phyloP scores from a whole-genome alignment of 2,329 filamentous ascomycete genomes.

The Septoria linicola region DNA sequence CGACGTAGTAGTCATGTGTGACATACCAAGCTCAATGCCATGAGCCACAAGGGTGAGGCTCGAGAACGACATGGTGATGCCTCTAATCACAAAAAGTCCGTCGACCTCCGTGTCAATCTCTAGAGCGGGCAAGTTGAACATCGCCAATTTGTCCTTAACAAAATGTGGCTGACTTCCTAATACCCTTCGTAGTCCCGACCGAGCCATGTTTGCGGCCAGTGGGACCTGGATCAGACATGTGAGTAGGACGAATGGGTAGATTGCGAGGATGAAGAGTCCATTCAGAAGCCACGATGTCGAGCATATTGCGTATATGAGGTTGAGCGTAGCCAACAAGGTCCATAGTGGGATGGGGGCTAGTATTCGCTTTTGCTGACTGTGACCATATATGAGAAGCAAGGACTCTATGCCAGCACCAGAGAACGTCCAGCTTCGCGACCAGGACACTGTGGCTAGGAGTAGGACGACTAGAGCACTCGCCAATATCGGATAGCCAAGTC shows the following conservation, averaged over 20 bases:
- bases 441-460: slow-evolving; percentile 22
- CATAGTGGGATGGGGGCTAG: slow-evolving; percentile 49
- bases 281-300: slow-evolving; percentile 56
- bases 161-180: slow-evolving; percentile 50
- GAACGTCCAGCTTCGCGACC: slow-evolving; percentile 30
- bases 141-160: slow-evolving; percentile 52
- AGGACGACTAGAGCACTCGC: slow-evolving; percentile 20
- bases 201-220: slow-evolving; percentile 38
- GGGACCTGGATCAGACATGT: slow-evolving; percentile 51
- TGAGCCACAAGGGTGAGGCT: slow-evolving; percentile 52
- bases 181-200: slow-evolving; percentile 38
- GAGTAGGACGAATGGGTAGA: slow-evolving; percentile 46
- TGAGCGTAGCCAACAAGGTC: slow-evolving; percentile 48
- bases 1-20: background rate
- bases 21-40: slow-evolving; percentile 52
- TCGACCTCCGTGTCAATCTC: slow-evolving; percentile 57
- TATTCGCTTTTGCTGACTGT: slow-evolving; percentile 39
- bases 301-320: slow-evolving; percentile 49
- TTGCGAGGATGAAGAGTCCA: slow-evolving; percentile 43
- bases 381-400: slow-evolving; percentile 29
- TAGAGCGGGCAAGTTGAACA: slow-evolving; percentile 52
- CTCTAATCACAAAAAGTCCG: slow-evolving; percentile 54
- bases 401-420: slow-evolving; percentile 34
- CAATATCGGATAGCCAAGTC: slow-evolving; percentile 14
- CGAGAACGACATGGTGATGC: slow-evolving; percentile 52